Evolutionary conservation across 2,329 filamentous ascomycete genomes (phyloP), one percentile per base, ranked within the genome.

Genomic region (Coniochaeta sp.): DNA sequence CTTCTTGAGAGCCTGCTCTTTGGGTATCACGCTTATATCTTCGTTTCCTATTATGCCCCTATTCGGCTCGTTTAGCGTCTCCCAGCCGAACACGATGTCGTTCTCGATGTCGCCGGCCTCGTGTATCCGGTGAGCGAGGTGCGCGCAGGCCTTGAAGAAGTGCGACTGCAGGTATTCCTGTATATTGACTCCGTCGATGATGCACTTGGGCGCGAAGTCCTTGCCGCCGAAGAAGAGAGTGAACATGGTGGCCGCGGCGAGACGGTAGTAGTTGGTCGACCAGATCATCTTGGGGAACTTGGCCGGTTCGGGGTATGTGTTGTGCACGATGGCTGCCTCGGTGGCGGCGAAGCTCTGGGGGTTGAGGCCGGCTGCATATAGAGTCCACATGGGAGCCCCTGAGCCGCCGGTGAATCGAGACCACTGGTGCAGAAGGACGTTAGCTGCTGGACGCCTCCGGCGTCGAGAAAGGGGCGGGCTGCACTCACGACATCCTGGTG

Each of bases 211-310:
- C 1, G 94, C 89, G 73, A 96, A 97, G 61, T 95, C 89, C 56
- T 77, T 83, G 31, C 94, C 94, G 8, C 80, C 91, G 67, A 95
- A 99, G 72, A 96, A 99, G 49, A 97, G 72, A 0, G 92, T 96
- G 66, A 96, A 97, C 59, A 97, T 90, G 45, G 90, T 91, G 58
- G 91, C 89, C 48, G 86, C 88, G 3, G 87, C 91, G 48, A 97
- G 76, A 22, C 94, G 82, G 55, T 83, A 87, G 68, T 99, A 99
- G 66, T 99, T 99, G 49, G 95, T 97, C 14, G 92, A 91, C 94
- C 94, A 99, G 53, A 97, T 92, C 95, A 99, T 99, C 72, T 96
- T 97, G 22, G 94, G 94, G 58, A 92, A 99, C 1, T 85, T 79
- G 24, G 85, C 85, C 8, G 91, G 90, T 18, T 95, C 81, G 9